A percentile compares a stretch with the other conserved stretches of the same genome.
These are phyloP conservation scores for Puccinia horiana DNA, from an alignment of 1,284 basidiomycete genomes.

Conservation along the genomic window DNA sequence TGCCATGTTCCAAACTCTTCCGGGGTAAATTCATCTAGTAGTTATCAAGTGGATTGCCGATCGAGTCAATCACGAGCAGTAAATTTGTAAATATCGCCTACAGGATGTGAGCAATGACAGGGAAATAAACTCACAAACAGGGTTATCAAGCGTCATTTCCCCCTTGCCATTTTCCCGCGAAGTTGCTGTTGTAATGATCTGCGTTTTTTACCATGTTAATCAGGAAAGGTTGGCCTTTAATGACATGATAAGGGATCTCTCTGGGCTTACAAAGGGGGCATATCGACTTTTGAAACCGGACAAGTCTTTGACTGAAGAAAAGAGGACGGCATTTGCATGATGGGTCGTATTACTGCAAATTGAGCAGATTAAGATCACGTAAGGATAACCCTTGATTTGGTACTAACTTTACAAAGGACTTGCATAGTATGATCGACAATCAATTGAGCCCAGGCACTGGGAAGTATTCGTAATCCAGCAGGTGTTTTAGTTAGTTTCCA, in stretches of 20 bases:
- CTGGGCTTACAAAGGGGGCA: slow-evolving; percentile 46
- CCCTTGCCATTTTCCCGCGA: slow-evolving; percentile 40
- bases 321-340: slow-evolving; percentile 40
- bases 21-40: slow-evolving; percentile 47
- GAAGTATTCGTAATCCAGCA: background rate
- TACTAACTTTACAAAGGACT: slow-evolving; percentile 26
- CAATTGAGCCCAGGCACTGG: slow-evolving; percentile 49
- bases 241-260: background rate
- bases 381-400: slow-evolving; percentile 4
- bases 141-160: slow-evolving; percentile 47
- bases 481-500: background rate
- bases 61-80: background rate
- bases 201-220: background rate
- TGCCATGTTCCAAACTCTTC: slow-evolving; percentile 49
- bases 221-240: background rate
- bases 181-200: slow-evolving; percentile 48
- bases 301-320: slow-evolving; percentile 40
- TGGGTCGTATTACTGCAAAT: slow-evolving; percentile 46
- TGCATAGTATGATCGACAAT: slow-evolving; percentile 48
- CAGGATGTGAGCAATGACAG: background rate
- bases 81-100: background rate
- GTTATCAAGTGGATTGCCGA: background rate
- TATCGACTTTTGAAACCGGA: slow-evolving; percentile 36
- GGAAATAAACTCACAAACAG: slow-evolving; percentile 44
- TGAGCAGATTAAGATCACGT: slow-evolving; percentile 17